Evolutionary conservation across 1,284 basidiomycete genomes (phyloP).

Genomic region (Ustilago shanxiensis): DNA sequence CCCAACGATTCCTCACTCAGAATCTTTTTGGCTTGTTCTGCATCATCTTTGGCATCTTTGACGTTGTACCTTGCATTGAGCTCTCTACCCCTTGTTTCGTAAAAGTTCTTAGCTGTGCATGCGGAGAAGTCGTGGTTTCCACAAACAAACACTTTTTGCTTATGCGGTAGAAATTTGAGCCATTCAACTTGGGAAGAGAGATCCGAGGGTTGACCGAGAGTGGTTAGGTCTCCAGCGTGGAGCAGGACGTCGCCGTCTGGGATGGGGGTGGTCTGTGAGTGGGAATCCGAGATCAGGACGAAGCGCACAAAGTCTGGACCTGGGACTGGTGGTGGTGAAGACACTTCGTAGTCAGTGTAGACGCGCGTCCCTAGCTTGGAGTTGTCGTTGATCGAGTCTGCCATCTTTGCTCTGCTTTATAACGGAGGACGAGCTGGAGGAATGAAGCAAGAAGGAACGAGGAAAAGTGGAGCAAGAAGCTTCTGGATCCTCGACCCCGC

Average conservation of each 20-base stretch:
- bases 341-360: constrained; percentile 29
- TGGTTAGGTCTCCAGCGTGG: constrained; percentile 53
- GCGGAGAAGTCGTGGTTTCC: constrained; percentile 57
- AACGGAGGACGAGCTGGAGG: background rate
- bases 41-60: constrained; percentile 19
- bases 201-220: constrained; percentile 31
- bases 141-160: constrained; percentile 36
- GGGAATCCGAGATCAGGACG: constrained; percentile 52
- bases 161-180: constrained; percentile 44
- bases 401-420: constrained; percentile 5
- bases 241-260: constrained; percentile 48
- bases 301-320: constrained; percentile 43
- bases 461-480: background rate
- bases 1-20: constrained; percentile 4
- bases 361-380: constrained; percentile 23
- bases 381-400: background rate
- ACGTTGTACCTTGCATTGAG: constrained; percentile 32
- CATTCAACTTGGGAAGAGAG: constrained; percentile 37
- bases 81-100: constrained; percentile 26
- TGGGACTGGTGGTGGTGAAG: constrained; percentile 26
- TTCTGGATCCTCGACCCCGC: background rate
- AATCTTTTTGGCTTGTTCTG: constrained; percentile 3
- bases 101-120: constrained; percentile 19
- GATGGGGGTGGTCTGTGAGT: constrained; percentile 33
- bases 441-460: background rate